Conservation (phyloP, 75 land plant species). For the Cunninghamia lanceolata region DNA sequence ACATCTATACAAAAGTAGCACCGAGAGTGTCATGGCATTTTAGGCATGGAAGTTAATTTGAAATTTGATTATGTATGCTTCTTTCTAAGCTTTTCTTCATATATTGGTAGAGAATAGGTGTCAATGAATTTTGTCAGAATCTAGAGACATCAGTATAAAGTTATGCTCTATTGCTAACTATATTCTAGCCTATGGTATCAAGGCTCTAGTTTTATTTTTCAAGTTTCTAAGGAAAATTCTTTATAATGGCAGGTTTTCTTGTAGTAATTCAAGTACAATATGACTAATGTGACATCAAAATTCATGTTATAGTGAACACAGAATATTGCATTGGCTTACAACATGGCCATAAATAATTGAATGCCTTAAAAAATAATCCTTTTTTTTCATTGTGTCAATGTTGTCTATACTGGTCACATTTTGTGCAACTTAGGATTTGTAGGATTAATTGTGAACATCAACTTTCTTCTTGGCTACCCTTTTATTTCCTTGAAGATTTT, state of each 20-base stretch:
- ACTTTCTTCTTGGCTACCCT: neutral
- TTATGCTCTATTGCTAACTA: neutral
- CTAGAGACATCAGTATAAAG: neutral
- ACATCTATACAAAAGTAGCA: neutral
- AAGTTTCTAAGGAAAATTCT: neutral
- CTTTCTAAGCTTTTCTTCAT: too few relatives aligned
- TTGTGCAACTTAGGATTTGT: neutral
- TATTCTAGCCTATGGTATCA: too few relatives aligned
- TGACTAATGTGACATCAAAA: neutral
- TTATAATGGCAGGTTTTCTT: neutral
- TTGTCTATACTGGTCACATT: neutral
- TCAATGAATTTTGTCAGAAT: neutral
- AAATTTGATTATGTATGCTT: neutral
- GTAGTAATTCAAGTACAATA: neutral
- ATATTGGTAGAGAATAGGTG: neutral
- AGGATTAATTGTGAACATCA: neutral
- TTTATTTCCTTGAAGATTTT: neutral
- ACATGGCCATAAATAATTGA: neutral
- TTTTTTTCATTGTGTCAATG: neutral
- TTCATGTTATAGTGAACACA: too few relatives aligned
- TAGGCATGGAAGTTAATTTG: neutral
- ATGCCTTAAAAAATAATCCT: too few relatives aligned
- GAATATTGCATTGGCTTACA: neutral
- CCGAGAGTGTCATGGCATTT: neutral
- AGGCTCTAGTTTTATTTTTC: too few relatives aligned